These are phyloP conservation scores for Phytomonas sp. DNA, from an alignment of 208 protist genomes.

Conservation along the genomic window DNA sequence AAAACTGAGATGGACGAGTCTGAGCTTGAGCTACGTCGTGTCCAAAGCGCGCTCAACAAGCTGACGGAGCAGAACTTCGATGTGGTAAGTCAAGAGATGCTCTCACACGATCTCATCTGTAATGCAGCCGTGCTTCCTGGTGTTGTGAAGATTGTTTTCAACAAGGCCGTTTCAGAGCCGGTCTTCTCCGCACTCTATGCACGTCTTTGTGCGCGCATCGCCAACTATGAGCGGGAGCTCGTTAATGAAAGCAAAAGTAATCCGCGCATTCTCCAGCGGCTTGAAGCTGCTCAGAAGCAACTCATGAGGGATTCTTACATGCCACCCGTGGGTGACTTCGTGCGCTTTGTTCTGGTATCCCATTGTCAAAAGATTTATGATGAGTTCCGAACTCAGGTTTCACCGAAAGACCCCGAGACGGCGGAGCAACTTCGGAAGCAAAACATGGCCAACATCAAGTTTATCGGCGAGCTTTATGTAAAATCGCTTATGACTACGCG, in stretches of 20 bases:
- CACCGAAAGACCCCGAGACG: conserved; percentile 34
- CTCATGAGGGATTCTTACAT: conserved; percentile 15
- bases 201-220: conserved; percentile 60
- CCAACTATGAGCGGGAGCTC: conserved; percentile 66
- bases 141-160: conserved; percentile 76
- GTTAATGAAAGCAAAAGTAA: conserved; percentile 28
- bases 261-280: conserved; percentile 22
- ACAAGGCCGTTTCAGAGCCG: conserved; percentile 83
- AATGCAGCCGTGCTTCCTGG: conserved; percentile 51
- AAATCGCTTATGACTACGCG: conserved; percentile 50
- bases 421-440: conserved; percentile 63
- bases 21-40: conserved; percentile 55
- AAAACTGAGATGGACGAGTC: conserved; percentile 59
- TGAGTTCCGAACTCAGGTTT: conserved; percentile 31
- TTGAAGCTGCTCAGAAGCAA: conserved; percentile 10
- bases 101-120: conserved; percentile 61
- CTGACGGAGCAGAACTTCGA: conserved; percentile 84
- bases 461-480: conserved; percentile 85
- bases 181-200: conserved; percentile 83
- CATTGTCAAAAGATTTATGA: conserved; percentile 54
- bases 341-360: conserved; percentile 36
- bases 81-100: conserved; percentile 44
- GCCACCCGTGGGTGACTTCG: conserved; percentile 15
- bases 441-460: conserved; percentile 89
- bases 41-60: conserved; percentile 84